Conservation (phyloP, 768 basidiomycete genomes). For the Tulasnella sp. region DNA sequence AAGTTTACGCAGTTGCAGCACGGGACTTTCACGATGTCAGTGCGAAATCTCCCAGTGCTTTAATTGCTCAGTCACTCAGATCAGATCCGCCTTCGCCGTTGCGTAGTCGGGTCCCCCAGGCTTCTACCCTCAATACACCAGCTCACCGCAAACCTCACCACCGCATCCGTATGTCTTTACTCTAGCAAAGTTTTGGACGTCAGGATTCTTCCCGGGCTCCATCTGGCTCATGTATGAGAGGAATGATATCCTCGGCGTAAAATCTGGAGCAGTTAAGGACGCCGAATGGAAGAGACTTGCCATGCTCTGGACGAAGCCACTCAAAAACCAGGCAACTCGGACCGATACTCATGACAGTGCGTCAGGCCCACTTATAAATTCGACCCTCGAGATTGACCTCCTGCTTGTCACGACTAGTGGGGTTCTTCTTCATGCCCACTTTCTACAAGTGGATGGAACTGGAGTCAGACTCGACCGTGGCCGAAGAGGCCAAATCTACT, state of each 20-base stretch:
- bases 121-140: neutral
- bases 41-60: neutral
- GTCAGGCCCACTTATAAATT: neutral
- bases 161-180: neutral
- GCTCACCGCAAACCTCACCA: neutral
- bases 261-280: neutral
- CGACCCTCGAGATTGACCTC: neutral
- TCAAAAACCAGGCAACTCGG: neutral
- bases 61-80: neutral
- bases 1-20: neutral
- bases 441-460: neutral
- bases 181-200: conserved; percentile 3
- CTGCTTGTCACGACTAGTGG: neutral
- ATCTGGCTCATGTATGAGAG: conserved; percentile 6
- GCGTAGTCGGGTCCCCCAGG: neutral
- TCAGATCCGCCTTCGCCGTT: no score
- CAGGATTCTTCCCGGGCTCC: conserved; percentile 9
- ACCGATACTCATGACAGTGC: conserved; percentile 6
- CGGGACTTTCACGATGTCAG: neutral
- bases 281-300: neutral
- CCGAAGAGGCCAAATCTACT: neutral
- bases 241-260: neutral
- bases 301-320: neutral
- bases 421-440: conserved; percentile 7
- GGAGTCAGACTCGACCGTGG: neutral